Evolutionary conservation across 208 protist species (phyloP).

Genomic region (Trypanosoma lewisi): DNA sequence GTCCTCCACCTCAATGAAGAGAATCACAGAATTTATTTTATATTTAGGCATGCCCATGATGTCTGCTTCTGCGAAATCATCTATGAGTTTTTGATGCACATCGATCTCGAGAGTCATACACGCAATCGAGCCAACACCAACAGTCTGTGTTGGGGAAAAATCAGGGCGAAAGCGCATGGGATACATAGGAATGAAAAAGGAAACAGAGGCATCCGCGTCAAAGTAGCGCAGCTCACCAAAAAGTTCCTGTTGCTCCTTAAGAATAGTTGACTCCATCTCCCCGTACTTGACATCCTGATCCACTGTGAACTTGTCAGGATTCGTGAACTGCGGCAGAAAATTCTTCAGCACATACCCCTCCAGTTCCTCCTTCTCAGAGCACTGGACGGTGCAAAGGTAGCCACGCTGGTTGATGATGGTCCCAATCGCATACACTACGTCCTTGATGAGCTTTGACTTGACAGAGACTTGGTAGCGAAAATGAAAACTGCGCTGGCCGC

Average conservation of each 20-base stretch:
- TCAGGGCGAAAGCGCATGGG: slow-evolving; percentile 80
- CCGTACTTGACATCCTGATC: slow-evolving; percentile 75
- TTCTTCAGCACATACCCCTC: slow-evolving; percentile 62
- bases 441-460: slow-evolving; percentile 57
- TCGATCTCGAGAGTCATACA: slow-evolving; percentile 87
- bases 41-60: slow-evolving; percentile 79
- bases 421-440: slow-evolving; percentile 68
- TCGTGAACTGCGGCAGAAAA: slow-evolving; percentile 69
- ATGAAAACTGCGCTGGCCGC: slow-evolving; percentile 66
- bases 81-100: slow-evolving; percentile 77
- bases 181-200: slow-evolving; percentile 79
- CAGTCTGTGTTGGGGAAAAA: slow-evolving; percentile 84
- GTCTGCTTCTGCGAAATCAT: slow-evolving; percentile 70
- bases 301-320: slow-evolving; percentile 42
- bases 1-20: slow-evolving; percentile 86
- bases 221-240: slow-evolving; percentile 83
- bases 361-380: slow-evolving; percentile 66
- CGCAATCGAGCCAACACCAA: slow-evolving; percentile 84
- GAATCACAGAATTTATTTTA: slow-evolving; percentile 68
- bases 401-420: slow-evolving; percentile 66
- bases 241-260: slow-evolving; percentile 71
- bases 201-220: slow-evolving; percentile 74
- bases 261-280: slow-evolving; percentile 43
- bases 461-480: slow-evolving; percentile 57
- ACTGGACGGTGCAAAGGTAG: slow-evolving; percentile 72